phyloP scores from a whole-genome alignment of 2,329 filamentous ascomycete species.

The Monilinia laxa region DNA sequence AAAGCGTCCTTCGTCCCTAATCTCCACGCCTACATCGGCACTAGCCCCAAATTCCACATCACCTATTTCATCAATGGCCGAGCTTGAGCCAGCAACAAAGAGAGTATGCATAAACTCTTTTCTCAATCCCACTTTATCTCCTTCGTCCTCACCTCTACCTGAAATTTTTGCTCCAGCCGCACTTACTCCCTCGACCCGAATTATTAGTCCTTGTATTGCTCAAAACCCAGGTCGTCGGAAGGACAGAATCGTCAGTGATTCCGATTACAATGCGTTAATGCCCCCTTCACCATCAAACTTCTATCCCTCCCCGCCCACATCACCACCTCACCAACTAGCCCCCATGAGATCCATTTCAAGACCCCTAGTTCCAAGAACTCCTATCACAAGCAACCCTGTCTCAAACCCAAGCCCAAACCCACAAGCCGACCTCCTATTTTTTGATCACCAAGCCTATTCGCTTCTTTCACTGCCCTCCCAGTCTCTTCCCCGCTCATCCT shows the following conservation, averaged over 20 bases:
- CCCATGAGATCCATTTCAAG: too few relatives aligned
- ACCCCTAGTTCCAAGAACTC: background rate
- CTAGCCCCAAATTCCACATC: background rate
- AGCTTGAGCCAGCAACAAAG: background rate
- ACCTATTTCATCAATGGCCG: background rate
- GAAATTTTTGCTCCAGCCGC: accelerated
- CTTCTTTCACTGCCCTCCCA: background rate
- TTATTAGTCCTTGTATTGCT: background rate
- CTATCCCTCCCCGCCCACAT: slow-evolving; percentile 1
- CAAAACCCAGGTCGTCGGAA: background rate
- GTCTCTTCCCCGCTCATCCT: background rate
- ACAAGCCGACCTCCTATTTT: background rate
- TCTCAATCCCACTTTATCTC: background rate
- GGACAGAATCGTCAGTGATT: background rate
- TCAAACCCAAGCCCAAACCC: background rate
- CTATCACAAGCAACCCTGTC: too few relatives aligned
- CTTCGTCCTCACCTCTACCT: background rate
- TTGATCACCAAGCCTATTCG: background rate
- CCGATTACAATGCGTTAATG: background rate
- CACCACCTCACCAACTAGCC: background rate
- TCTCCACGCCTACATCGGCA: background rate
- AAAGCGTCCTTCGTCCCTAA: background rate
- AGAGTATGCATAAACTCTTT: background rate
- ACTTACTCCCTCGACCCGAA: background rate
- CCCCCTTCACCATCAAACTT: background rate